Conservation (phyloP, 768 basidiomycete species). For the Mycena galopus region DNA sequence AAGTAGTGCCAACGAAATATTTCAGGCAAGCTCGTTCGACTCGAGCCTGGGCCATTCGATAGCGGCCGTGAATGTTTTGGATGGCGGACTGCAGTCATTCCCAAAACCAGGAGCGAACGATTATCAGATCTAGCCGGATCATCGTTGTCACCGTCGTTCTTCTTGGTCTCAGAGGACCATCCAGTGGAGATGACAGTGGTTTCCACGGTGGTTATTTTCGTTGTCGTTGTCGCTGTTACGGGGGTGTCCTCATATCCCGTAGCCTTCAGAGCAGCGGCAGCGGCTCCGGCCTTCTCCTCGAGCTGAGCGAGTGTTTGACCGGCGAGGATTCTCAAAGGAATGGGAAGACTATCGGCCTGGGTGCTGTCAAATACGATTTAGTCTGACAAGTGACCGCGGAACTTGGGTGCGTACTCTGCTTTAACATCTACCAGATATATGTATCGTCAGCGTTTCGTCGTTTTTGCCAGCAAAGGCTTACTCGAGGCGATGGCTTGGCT, state of each 20-base stretch:
- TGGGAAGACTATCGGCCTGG: constrained; percentile 29
- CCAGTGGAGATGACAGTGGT: constrained; percentile 3
- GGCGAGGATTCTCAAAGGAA: constrained; percentile 38
- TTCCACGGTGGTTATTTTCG: constrained; percentile 16
- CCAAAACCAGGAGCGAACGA: too few relatives aligned
- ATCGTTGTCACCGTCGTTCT: not conserved
- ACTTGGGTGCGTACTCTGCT: constrained; percentile 26
- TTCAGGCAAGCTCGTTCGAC: too few relatives aligned
- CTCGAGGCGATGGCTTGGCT: not conserved
- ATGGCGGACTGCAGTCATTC: too few relatives aligned
- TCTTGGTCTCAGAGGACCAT: not conserved
- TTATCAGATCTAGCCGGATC: too few relatives aligned
- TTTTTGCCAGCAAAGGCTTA: too few relatives aligned
- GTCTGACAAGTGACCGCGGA: not conserved
- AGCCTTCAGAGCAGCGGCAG: constrained; percentile 14
- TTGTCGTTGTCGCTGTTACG: constrained; percentile 18
- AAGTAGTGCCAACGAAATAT: too few relatives aligned
- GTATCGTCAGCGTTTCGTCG: not conserved
- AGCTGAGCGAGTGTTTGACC: constrained; percentile 41
- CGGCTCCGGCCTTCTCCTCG: constrained; percentile 33
- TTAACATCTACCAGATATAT: constrained; percentile 34
- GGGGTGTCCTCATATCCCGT: not conserved
- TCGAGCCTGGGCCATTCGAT: too few relatives aligned
- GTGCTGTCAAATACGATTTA: not conserved
- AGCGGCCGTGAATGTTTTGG: too few relatives aligned